Evolutionary conservation across 129 eudicot species (phyloP).

Genomic region (Flaveria trinervia): DNA sequence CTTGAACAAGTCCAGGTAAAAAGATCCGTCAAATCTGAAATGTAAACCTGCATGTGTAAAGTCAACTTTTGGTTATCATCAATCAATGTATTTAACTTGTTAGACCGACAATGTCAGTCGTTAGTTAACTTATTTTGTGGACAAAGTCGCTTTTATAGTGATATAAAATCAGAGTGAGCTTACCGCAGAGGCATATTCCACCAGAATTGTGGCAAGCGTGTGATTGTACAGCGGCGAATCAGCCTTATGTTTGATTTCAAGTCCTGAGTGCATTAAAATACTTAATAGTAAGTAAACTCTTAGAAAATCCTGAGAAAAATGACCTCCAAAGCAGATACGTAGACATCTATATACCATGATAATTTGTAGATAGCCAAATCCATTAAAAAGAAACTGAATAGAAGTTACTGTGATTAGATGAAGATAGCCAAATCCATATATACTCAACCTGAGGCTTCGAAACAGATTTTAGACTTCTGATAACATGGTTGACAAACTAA

Average conservation of each 20-base stretch:
- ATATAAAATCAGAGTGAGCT: constrained; percentile 27
- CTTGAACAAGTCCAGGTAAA: constrained; percentile 95
- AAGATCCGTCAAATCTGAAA: constrained; percentile 78
- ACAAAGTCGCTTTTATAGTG: background rate
- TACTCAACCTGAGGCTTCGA: background rate
- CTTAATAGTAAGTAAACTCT: background rate
- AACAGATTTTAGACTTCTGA: background rate
- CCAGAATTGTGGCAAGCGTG: constrained; percentile 74
- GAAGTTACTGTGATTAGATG: background rate
- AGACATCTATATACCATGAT: background rate
- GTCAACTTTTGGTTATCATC: background rate
- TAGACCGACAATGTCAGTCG: background rate
- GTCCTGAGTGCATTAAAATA: constrained; percentile 45
- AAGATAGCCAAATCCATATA: background rate
- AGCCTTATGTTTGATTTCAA: constrained; percentile 42
- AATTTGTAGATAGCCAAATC: background rate
- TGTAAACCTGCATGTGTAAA: constrained; percentile 62
- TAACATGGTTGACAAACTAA: too few species aligned
- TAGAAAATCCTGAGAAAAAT: background rate
- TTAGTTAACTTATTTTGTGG: background rate
- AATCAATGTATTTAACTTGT: background rate
- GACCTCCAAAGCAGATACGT: background rate
- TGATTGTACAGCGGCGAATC: constrained; percentile 56
- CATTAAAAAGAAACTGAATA: background rate
- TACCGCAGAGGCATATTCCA: constrained; percentile 92